phyloP scores from a whole-genome alignment of 2,329 filamentous ascomycete species.

The Alternaria conjuncta region DNA sequence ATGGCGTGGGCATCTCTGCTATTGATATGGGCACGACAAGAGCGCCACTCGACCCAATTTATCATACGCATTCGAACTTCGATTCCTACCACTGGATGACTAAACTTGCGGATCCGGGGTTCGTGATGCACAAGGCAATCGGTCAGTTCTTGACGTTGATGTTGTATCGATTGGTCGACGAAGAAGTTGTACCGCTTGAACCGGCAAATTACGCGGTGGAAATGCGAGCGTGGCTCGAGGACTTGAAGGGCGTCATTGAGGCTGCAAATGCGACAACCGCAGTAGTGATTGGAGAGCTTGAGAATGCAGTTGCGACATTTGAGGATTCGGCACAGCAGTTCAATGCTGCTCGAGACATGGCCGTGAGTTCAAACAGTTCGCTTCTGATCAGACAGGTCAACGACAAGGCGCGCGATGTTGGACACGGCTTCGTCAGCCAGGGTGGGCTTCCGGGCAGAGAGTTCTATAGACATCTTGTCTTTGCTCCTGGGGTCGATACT shows the following conservation, averaged over 20 bases:
- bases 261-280: background rate
- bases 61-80: slow-evolving; percentile 56
- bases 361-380: slow-evolving; percentile 29
- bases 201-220: slow-evolving; percentile 46
- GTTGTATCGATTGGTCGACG: slow-evolving; percentile 48
- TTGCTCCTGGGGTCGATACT: slow-evolving; percentile 53
- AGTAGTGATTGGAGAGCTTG: slow-evolving; percentile 17
- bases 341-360: slow-evolving; percentile 33
- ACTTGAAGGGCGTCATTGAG: slow-evolving; percentile 31
- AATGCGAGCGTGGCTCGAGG: slow-evolving; percentile 43
- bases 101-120: slow-evolving; percentile 58
- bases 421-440: slow-evolving; percentile 53
- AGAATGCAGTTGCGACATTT: slow-evolving; percentile 44
- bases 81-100: slow-evolving; percentile 59
- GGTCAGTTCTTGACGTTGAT: slow-evolving; percentile 54
- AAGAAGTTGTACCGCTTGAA: slow-evolving; percentile 48
- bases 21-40: slow-evolving; percentile 52
- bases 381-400: slow-evolving; percentile 44
- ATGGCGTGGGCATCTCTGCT: slow-evolving; percentile 47
- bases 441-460: slow-evolving; percentile 52
- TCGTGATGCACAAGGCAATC: slow-evolving; percentile 56
- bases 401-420: slow-evolving; percentile 52
- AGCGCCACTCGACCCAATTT: slow-evolving; percentile 49
- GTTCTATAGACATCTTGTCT: slow-evolving; percentile 55
- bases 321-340: slow-evolving; percentile 32